Base-by-base conservation (phyloP, 768 basidiomycete species). In the Tricholoma flavovirens region DNA sequence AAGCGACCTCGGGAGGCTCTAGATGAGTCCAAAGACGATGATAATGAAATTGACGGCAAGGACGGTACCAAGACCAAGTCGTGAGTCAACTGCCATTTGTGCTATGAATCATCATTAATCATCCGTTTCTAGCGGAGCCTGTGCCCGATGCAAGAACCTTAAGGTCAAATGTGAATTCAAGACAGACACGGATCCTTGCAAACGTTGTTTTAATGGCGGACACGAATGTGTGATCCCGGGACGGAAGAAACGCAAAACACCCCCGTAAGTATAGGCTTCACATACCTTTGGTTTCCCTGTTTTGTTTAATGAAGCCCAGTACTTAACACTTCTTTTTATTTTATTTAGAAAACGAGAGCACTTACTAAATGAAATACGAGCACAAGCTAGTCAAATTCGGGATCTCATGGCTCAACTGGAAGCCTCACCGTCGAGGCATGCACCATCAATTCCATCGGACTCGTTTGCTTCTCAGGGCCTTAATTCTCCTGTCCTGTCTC, bases 151-250 rank as follows among this genome's bases (percentile, higher is more conserved):
- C 73, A 90, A 88, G 66, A 75, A 67, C 56, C 64, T 73, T 59
- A 76, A 89, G 76, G 88, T 90, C 56, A 83, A 80, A 61, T 92
- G 89, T 67, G 88, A 90, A 68, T 87, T 88, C 69, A 82, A 75
- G 66, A 80, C 80, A 12, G 85, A 87, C 50, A 81, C 77, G 12
- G 87, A 90, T 62, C 82, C 83, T 2, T 92, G 89, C 69, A 88
- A 82, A 65, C 83, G 89, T 10, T 92, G 89, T 63, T 68, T 80
- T 54, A 81, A 82, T 57, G 86, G 85, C 9, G 81, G 80, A 5
- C 83, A 88, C 55, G 86, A 88, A 51, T 92, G 89, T 61, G 71
- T 84, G 40, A 88, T 87, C 50, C 89, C 89, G n/a, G 89, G 88
- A n/a, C 78, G 87, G 59, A 91, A 89, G 70, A 87, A 88, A 64